These are phyloP conservation scores for Phialophora expanda DNA, from an alignment of 2,329 filamentous ascomycete genomes.

Conservation along the genomic window DNA sequence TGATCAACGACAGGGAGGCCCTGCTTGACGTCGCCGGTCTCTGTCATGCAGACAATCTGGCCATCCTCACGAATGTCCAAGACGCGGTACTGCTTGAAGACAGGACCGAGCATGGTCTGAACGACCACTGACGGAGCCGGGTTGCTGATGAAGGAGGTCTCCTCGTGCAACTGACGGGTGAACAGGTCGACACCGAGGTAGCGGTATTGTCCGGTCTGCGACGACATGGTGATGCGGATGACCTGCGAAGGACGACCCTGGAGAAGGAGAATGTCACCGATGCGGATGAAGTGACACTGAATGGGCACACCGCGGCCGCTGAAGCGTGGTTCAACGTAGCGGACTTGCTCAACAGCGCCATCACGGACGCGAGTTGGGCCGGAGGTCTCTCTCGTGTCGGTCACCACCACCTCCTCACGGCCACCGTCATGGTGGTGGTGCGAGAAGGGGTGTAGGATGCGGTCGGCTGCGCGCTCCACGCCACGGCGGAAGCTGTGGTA, in stretches of 20 bases:
- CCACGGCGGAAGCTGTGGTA: conserved; percentile 77
- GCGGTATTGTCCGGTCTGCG: conserved; percentile 98
- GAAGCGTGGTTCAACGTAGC: conserved; percentile 59
- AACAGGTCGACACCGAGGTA: conserved; percentile 99
- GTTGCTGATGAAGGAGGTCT: conserved; percentile 97
- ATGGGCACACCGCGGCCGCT: conserved; percentile 70
- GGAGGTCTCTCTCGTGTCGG: conserved; percentile 50
- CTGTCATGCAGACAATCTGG: conserved; percentile 92
- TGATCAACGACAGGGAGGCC: conserved; percentile 93
- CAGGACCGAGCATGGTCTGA: conserved; percentile 98
- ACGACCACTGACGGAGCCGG: conserved; percentile 94
- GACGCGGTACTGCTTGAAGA: conserved; percentile 99
- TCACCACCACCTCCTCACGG: conserved; percentile 47
- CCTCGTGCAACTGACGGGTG: conserved; percentile 99
- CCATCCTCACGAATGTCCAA: conserved; percentile 90
- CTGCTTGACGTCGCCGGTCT: conserved; percentile 98
- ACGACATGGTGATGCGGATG: conserved; percentile 98
- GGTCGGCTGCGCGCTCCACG: conserved; percentile 69
- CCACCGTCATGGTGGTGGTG: conserved; percentile 52
- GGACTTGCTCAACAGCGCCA: conserved; percentile 53
- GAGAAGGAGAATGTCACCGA: conserved; percentile 97
- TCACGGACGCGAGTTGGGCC: conserved; percentile 53
- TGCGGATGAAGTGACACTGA: conserved; percentile 99
- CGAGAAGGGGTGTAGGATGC: conserved; percentile 67
- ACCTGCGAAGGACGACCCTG: conserved; percentile 99